phyloP scores from a whole-genome alignment of 176 grass and related monocot genomes.

The Puya raimondii region DNA sequence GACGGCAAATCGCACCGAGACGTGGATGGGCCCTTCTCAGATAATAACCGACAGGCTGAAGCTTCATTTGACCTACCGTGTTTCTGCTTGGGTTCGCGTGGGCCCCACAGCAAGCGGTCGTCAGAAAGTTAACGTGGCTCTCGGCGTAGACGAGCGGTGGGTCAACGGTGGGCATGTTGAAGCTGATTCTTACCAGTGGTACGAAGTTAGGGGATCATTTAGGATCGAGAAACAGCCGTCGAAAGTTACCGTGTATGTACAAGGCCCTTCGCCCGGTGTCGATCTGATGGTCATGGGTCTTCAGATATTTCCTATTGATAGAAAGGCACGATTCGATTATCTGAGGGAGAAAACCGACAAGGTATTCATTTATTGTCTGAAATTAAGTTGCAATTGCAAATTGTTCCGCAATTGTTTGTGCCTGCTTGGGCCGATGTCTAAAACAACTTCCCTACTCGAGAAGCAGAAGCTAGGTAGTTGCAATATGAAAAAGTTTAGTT shows the following conservation, averaged over 20 bases:
- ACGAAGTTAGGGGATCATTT: constrained; percentile 34
- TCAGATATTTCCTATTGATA: constrained; percentile 32
- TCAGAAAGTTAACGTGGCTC: constrained; percentile 80
- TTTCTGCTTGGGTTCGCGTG: constrained; percentile 74
- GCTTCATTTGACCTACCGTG: constrained; percentile 71
- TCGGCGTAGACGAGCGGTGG: constrained; percentile 52
- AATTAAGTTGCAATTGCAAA: background rate
- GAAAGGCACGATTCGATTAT: constrained; percentile 26
- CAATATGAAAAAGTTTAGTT: too few relatives aligned
- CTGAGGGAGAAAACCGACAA: constrained; percentile 43
- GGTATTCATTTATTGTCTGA: constrained; percentile 14
- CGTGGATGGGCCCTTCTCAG: constrained; percentile 98
- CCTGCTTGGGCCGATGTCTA: too few relatives aligned
- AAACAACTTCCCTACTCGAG: too few relatives aligned
- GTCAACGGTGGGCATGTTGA: constrained; percentile 36
- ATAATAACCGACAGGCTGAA: constrained; percentile 72
- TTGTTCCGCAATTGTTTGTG: background rate
- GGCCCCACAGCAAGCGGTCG: constrained; percentile 39
- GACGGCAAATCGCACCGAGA: constrained; percentile 55
- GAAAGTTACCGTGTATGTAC: constrained; percentile 41
- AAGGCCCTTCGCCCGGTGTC: constrained; percentile 37
- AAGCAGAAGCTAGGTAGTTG: too few relatives aligned
- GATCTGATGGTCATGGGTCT: constrained; percentile 37
- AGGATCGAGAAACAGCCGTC: constrained; percentile 33
- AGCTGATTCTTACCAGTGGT: constrained; percentile 24